Conservation (phyloP, 768 basidiomycete genomes). For the Asterophora lycoperdoides region DNA sequence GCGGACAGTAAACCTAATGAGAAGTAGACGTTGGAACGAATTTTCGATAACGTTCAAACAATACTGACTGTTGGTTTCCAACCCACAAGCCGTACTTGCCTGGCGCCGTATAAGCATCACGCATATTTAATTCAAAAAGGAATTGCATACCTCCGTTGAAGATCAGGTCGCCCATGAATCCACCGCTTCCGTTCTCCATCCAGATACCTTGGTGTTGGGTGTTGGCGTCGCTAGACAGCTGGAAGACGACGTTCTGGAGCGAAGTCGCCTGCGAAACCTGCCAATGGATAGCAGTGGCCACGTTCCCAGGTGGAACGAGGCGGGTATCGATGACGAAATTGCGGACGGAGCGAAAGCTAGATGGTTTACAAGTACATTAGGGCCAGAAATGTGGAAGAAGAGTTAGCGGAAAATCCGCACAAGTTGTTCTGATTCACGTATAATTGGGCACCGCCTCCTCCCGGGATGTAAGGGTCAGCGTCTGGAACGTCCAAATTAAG, state of each 20-base stretch:
- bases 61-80: slow-evolving; percentile 74
- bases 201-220: slow-evolving; percentile 37
- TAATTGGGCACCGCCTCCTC: slow-evolving; percentile 59
- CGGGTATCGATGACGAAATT: slow-evolving; percentile 72
- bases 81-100: slow-evolving; percentile 71
- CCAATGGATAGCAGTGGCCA: slow-evolving; percentile 76
- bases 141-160: slow-evolving; percentile 46
- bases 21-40: background rate
- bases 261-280: slow-evolving; percentile 82
- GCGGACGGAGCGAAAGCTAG: slow-evolving; percentile 64
- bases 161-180: slow-evolving; percentile 50
- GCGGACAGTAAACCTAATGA: slow-evolving; percentile 51
- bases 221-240: slow-evolving; percentile 63
- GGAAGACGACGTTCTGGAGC: slow-evolving; percentile 64
- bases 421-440: slow-evolving; percentile 66
- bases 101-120: slow-evolving; percentile 15
- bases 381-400: too few species aligned
- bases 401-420: slow-evolving; percentile 28
- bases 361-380: background rate
- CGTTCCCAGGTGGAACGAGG: slow-evolving; percentile 45
- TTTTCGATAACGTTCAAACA: background rate
- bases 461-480: slow-evolving; percentile 67
- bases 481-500: slow-evolving; percentile 40
- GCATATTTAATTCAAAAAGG: too few species aligned
- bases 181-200: slow-evolving; percentile 75